phyloP scores from a whole-genome alignment of 257 asterid species.

The Nyctanthes arbortristis region DNA sequence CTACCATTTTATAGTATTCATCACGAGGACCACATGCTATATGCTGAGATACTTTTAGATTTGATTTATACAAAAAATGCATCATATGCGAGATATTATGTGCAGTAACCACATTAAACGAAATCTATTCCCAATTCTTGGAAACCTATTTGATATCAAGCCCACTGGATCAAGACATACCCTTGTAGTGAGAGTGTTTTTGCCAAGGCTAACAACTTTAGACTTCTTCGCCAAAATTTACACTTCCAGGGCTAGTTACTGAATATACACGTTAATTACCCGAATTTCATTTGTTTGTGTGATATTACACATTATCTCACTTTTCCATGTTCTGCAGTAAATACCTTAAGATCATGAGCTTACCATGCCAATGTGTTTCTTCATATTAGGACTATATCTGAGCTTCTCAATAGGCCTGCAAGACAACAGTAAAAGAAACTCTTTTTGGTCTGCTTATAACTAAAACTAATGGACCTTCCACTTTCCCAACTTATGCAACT shows the following conservation, averaged over 20 bases:
- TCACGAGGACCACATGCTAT: neutral
- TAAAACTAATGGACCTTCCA: neutral
- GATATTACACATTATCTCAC: too few relatives aligned
- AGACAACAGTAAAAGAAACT: conserved; percentile 15
- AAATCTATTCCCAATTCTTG: neutral
- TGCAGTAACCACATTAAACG: neutral
- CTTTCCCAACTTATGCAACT: conserved; percentile 30
- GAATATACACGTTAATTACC: conserved; percentile 1
- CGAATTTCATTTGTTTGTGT: conserved; percentile 7
- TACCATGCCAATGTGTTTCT: conserved; percentile 99
- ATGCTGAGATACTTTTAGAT: neutral
- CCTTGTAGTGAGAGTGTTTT: neutral
- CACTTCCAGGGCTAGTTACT: neutral
- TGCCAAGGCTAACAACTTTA: conserved; percentile 1
- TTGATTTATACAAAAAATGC: too few relatives aligned
- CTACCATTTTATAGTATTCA: conserved; percentile 2
- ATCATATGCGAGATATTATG: too few relatives aligned
- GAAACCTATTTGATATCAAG: neutral
- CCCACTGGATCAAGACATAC: neutral
- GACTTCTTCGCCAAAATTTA: neutral
- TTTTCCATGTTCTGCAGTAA: conserved; percentile 9
- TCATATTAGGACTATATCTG: conserved; percentile 85
- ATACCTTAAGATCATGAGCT: conserved; percentile 22
- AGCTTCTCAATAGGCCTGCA: conserved; percentile 93
- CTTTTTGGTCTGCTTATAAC: conserved; percentile 19